Conservation (phyloP, 192 early-diverging fungal genomes). For the Coemansia sp. region DNA sequence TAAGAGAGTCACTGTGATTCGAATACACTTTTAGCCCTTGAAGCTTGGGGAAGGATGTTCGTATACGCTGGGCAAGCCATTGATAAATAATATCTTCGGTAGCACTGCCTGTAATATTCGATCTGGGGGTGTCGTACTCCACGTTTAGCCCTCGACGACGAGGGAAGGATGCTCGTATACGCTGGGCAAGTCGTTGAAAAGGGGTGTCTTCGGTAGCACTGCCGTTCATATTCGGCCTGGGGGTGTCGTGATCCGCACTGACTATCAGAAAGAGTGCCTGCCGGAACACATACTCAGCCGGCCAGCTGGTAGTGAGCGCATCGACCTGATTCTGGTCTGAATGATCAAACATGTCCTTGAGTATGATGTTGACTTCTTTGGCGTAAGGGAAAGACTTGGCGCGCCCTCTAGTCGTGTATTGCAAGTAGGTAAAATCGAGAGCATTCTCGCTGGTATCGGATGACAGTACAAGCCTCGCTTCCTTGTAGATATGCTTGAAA, state of each 20-base stretch:
- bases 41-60: background rate
- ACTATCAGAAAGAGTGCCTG: background rate
- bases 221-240: background rate
- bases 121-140: background rate
- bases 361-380: background rate
- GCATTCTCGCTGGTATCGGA: background rate
- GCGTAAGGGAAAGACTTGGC: background rate
- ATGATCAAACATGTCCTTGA: background rate
- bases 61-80: background rate
- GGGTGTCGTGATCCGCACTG: too few relatives aligned
- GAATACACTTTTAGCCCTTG: background rate
- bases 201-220: background rate
- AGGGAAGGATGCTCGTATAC: background rate
- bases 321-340: too few relatives aligned
- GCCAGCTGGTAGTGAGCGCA: background rate
- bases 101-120: background rate
- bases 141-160: too few relatives aligned
- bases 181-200: background rate
- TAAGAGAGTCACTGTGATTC: background rate
- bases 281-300: background rate
- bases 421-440: background rate
- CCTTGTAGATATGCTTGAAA: too few relatives aligned
- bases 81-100: background rate
- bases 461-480: constrained; percentile 3
- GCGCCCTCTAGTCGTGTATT: too few relatives aligned